Percentiles rank a stretch among this genome's conserved stretches.
Conservation (phyloP, 495 filamentous ascomycete genomes). For the Penicillium maclennaniae region DNA sequence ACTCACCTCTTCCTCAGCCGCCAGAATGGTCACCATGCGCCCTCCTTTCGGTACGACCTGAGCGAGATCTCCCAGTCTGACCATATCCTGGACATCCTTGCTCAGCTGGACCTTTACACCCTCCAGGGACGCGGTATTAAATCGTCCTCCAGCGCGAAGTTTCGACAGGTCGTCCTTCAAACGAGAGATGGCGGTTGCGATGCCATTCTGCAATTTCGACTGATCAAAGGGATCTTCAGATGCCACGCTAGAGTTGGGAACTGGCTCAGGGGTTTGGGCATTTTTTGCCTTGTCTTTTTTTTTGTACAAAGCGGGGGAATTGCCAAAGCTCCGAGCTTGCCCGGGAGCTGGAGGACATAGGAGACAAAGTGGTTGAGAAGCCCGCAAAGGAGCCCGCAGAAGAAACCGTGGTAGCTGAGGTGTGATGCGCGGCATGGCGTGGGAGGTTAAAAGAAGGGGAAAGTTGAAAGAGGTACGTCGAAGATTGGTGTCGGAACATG, state of each 20-base stretch:
- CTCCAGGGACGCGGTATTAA: conserved; percentile 67
- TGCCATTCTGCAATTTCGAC: conserved; percentile 55
- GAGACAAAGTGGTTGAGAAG: not conserved
- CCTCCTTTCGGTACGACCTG: conserved; percentile 71
- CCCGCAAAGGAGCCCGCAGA: not conserved
- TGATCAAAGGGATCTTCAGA: conserved; percentile 65
- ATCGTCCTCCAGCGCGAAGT: conserved; percentile 60
- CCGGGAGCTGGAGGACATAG: not conserved
- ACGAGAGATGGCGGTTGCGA: conserved; percentile 52
- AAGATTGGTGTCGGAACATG: no score
- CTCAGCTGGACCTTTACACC: conserved; percentile 57
- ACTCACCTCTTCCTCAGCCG: conserved; percentile 58
- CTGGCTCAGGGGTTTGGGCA: conserved; percentile 9
- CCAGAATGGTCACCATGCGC: conserved; percentile 61
- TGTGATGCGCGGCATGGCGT: conserved; percentile 16
- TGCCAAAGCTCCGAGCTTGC: conserved; percentile 21
- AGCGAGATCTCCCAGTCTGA: conserved; percentile 64
- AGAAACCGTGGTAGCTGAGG: conserved; percentile 9
- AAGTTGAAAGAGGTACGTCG: no score
- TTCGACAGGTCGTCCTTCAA: conserved; percentile 62
- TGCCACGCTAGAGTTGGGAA: conserved; percentile 14
- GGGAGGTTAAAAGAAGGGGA: not conserved
- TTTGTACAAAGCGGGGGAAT: conserved; percentile 29
- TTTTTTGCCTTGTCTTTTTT: conserved; percentile 39
- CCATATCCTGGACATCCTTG: conserved; percentile 47